phyloP scores from a whole-genome alignment of 495 filamentous ascomycete species.

The Cenococcum geophilum region DNA sequence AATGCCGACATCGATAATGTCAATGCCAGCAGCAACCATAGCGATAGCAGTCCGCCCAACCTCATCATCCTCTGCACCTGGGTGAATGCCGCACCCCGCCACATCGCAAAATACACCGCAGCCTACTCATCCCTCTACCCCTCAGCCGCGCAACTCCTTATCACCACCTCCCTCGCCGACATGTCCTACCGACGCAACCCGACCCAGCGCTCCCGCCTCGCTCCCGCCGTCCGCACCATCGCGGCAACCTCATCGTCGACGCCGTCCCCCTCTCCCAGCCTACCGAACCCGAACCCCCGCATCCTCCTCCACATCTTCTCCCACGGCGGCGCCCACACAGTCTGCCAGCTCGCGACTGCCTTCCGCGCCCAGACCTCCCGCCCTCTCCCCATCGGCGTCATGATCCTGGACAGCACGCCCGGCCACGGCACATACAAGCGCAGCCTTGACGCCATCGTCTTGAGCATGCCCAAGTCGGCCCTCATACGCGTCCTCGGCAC shows the following conservation, averaged over 20 bases:
- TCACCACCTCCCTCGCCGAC: slow-evolving; percentile 21
- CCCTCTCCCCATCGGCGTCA: slow-evolving; percentile 19
- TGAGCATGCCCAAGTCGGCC: slow-evolving; percentile 10
- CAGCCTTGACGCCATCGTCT: slow-evolving; percentile 13
- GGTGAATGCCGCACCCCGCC: slow-evolving; percentile 32
- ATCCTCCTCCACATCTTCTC: slow-evolving; percentile 29
- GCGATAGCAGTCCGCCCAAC: no score
- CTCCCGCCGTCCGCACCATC: slow-evolving; percentile 19
- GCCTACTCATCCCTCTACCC: slow-evolving; percentile 31
- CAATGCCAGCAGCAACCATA: no score
- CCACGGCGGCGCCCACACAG: slow-evolving; percentile 27
- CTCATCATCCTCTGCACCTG: slow-evolving; percentile 36
- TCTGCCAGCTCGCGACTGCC: slow-evolving; percentile 14
- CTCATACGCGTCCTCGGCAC: slow-evolving; percentile 8
- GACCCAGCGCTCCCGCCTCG: not conserved
- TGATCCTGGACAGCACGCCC: slow-evolving; percentile 26
- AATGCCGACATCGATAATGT: no score
- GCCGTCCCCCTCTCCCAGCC: no score
- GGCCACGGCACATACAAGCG: slow-evolving; percentile 15
- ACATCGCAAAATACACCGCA: slow-evolving; percentile 36
- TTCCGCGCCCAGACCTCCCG: slow-evolving; percentile 1
- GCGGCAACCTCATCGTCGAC: slow-evolving; percentile 1
- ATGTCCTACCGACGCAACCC: slow-evolving; percentile 1
- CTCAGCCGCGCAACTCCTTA: slow-evolving; percentile 30
- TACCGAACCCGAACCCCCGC: not conserved